These are phyloP conservation scores for Solanum dulcamara DNA, from an alignment of 257 asterid genomes.

Conservation along the genomic window DNA sequence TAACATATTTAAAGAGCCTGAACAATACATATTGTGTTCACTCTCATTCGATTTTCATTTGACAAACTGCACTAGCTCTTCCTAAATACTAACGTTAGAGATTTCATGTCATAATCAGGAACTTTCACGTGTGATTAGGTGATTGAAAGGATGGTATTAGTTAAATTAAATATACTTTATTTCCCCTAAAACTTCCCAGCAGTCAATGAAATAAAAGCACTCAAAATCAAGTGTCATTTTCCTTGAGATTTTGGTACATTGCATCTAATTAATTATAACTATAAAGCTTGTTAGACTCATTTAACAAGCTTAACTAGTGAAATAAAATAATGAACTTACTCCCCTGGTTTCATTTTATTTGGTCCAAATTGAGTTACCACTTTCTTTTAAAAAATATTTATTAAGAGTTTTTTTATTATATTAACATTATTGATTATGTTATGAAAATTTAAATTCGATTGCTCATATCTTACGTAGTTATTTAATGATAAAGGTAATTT, in stretches of 20 bases:
- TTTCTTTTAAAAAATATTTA: no score
- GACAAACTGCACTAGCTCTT: not conserved
- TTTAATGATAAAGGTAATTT: no score
- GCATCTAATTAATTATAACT: not conserved
- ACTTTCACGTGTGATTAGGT: not conserved
- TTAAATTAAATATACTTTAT: not conserved
- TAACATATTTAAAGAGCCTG: not conserved
- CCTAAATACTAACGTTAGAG: not conserved
- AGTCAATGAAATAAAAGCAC: not conserved
- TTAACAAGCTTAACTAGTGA: not conserved
- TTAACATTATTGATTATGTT: no score
- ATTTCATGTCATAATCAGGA: not conserved
- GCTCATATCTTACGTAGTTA: no score
- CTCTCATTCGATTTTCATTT: not conserved
- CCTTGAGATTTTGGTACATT: not conserved
- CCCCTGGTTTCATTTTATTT: no score
- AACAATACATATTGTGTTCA: not conserved
- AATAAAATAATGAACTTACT: not conserved
- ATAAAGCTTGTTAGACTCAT: not conserved
- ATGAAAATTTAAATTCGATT: no score
- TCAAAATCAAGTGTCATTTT: constrained; percentile 5
- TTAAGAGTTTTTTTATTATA: no score
- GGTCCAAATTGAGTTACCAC: no score
- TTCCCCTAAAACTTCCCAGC: not conserved
- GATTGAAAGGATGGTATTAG: constrained; percentile 8